These are phyloP conservation scores for Aspergillus fumigatiaffinis DNA, from an alignment of 2,329 filamentous ascomycete species.

Conservation along the genomic window DNA sequence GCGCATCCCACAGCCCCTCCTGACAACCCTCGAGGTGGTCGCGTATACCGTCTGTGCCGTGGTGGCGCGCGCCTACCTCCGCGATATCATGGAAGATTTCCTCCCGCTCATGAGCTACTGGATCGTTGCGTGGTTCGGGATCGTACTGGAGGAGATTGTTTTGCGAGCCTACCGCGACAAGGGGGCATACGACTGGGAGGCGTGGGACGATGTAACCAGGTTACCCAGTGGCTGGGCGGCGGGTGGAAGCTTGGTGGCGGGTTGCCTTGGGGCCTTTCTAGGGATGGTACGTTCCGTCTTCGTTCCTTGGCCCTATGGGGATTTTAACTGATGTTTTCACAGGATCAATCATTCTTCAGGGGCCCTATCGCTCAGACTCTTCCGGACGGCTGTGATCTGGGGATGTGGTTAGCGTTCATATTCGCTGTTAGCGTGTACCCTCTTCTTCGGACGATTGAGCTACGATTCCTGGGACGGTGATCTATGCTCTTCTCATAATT, in stretches of 20 bases:
- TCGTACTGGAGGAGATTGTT: slow-evolving; percentile 35
- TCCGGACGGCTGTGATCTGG: slow-evolving; percentile 28
- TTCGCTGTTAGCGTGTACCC: slow-evolving; percentile 32
- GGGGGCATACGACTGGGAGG: slow-evolving; percentile 34
- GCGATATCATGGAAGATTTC: slow-evolving; percentile 42
- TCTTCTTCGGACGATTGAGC: slow-evolving; percentile 28
- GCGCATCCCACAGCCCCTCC: slow-evolving; percentile 39
- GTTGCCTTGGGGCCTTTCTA: slow-evolving; percentile 34
- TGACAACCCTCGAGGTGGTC: slow-evolving; percentile 37
- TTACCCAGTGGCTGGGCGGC: slow-evolving; percentile 41
- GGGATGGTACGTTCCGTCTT: slow-evolving; percentile 28
- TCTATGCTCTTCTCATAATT: not conserved
- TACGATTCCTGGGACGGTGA: slow-evolving; percentile 22
- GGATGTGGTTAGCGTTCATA: slow-evolving; percentile 29
- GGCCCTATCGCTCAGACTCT: slow-evolving; percentile 31
- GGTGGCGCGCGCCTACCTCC: slow-evolving; percentile 38
- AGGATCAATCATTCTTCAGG: slow-evolving; percentile 33
- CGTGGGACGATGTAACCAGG: slow-evolving; percentile 32
- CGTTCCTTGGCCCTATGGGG: too few relatives aligned
- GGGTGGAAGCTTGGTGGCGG: slow-evolving; percentile 28
- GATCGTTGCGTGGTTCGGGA: slow-evolving; percentile 38
- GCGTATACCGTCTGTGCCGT: slow-evolving; percentile 42
- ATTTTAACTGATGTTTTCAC: not conserved
- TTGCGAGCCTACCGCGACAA: slow-evolving; percentile 36
- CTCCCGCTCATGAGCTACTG: slow-evolving; percentile 45